phyloP scores from a whole-genome alignment of 305 asterid genomes.

The Rubia occidens region DNA sequence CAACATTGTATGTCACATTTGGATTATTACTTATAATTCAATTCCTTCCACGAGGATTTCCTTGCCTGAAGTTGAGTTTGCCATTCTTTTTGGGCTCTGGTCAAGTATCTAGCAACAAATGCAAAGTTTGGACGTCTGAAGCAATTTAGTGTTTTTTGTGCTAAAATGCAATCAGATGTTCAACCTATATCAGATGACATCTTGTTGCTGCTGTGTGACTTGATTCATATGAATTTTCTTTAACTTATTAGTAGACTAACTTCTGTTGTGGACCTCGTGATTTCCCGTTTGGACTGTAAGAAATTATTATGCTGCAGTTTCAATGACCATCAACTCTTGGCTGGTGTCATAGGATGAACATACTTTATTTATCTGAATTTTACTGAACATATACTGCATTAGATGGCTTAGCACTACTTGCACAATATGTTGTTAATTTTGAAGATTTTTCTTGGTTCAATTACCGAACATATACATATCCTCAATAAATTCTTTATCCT shows the following conservation, averaged over 20 bases:
- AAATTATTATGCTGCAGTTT: background rate
- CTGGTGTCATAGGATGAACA: background rate
- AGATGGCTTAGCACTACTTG: background rate
- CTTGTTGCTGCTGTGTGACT: background rate
- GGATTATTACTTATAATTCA: no score
- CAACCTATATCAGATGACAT: background rate
- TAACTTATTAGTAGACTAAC: background rate
- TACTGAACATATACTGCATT: background rate
- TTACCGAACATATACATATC: background rate
- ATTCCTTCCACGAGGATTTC: background rate
- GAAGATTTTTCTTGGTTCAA: background rate
- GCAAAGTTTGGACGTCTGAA: background rate
- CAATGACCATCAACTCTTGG: background rate
- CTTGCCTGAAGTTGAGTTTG: background rate
- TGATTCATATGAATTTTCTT: background rate
- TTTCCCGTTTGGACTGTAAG: no score
- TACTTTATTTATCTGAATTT: background rate
- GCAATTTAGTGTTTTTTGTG: background rate
- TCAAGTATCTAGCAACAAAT: background rate
- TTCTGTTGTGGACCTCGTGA: no score
- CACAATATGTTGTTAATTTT: background rate
- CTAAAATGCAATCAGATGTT: slow-evolving; percentile 3
- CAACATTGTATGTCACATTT: background rate
- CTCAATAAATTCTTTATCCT: background rate
- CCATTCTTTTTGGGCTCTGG: background rate